Percentiles rank a stretch among this genome's conserved stretches.
Evolutionary conservation across 108 stramenopile species (phyloP).

Genomic region (Epithemia pelagica): DNA sequence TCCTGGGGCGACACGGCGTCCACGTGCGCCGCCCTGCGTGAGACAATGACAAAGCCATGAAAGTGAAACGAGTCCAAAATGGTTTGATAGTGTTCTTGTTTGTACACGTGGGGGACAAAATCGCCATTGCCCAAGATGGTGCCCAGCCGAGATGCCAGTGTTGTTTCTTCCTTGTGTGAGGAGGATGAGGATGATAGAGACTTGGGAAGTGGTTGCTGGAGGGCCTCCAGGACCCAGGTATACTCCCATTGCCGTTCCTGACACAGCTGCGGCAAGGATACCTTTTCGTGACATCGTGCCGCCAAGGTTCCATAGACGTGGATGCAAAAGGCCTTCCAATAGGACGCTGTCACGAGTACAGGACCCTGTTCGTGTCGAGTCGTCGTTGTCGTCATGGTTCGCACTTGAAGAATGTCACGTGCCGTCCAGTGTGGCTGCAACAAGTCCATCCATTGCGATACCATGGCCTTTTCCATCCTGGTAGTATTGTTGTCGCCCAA

Average conservation of each 20-base stretch:
- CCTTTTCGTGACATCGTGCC: not conserved
- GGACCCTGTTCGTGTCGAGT: not conserved
- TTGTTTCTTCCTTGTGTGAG: too few relatives aligned
- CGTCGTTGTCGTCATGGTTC: too few relatives aligned
- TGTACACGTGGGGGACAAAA: conserved; percentile 17
- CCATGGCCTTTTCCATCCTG: not conserved
- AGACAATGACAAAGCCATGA: conserved; percentile 23
- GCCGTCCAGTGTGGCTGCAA: not conserved
- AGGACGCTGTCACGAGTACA: not conserved
- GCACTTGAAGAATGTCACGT: not conserved
- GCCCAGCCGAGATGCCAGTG: not conserved
- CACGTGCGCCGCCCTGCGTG: too few relatives aligned
- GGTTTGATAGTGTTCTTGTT: conserved; percentile 9
- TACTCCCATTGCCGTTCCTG: not conserved
- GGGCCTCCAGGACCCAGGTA: conserved; percentile 1
- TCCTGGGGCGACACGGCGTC: too few relatives aligned
- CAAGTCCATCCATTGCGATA: not conserved
- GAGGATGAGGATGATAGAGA: not conserved
- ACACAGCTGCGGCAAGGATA: not conserved
- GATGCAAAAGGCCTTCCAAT: not conserved
- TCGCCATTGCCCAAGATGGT: conserved; percentile 28
- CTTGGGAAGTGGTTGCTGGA: not conserved
- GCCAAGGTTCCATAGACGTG: not conserved
- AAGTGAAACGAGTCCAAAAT: conserved; percentile 13
- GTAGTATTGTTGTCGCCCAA: not conserved